phyloP scores from a whole-genome alignment of 192 early-diverging fungal species.

The Coemansia sp. region DNA sequence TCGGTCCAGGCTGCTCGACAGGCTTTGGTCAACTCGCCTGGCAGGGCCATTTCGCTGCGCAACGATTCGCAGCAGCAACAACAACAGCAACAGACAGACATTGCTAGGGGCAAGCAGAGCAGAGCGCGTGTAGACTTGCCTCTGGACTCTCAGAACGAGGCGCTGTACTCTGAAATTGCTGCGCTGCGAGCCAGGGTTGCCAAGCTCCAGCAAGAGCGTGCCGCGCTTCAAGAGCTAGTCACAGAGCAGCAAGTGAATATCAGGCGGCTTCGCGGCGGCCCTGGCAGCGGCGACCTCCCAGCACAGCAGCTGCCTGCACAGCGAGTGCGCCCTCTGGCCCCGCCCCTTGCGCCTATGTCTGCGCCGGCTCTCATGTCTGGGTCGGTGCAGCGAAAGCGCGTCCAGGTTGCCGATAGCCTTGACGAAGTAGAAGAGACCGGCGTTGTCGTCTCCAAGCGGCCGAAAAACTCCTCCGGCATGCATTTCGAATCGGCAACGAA shows the following conservation, averaged over 20 bases:
- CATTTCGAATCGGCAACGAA: background rate
- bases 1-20: conserved; percentile 1
- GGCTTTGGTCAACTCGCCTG: background rate
- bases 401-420: background rate
- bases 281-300: background rate
- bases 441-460: conserved; percentile 3
- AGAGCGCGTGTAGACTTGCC: conserved; percentile 1
- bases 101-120: conserved; percentile 2
- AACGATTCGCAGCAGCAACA: background rate
- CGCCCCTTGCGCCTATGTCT: background rate
- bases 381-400: background rate
- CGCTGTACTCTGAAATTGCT: conserved; percentile 37
- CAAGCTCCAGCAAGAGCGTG: conserved; percentile 36
- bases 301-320: background rate
- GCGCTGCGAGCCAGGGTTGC: conserved; percentile 28
- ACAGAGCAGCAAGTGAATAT: conserved; percentile 51
- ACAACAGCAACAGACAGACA: background rate
- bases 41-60: background rate
- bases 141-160: conserved; percentile 11
- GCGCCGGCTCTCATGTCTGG: background rate
- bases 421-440: background rate
- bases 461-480: background rate
- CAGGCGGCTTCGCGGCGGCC: conserved; percentile 28
- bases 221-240: conserved; percentile 45
- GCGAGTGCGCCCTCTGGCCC: background rate